Base-by-base conservation (phyloP, 148 eudicot species). In the Cornus kousa region DNA sequence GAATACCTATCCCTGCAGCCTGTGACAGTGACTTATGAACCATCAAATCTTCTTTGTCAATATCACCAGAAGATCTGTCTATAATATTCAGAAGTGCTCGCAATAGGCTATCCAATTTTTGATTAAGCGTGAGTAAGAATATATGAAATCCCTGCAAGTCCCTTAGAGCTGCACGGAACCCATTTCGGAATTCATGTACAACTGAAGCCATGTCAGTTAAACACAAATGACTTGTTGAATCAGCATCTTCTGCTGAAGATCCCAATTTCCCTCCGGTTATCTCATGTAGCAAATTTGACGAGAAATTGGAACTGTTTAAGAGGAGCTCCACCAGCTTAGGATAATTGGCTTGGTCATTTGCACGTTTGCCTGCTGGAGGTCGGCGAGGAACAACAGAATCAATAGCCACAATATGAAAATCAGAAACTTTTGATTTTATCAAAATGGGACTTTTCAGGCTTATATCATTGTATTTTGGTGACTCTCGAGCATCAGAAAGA, bases 141-240 rank as follows among this genome's bases (percentile, higher is more conserved):
- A 97, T 94, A 75, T 97, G 99, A 86, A 97, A 94, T 68, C 99
- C 99, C 85, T 97, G 97, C 87, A 97, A 85, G 82, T 97, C 99
- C 64, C 97, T 83, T 10, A 97, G 81, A 67, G 98, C 95, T 74
- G 90, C 90, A 80, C 98, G 93, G 79, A 94, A 97, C 68, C 99
- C 98, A 83, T 85, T 81, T 46, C 94, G 88, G 74, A 97, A 97
- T 74, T 85, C 90, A 84, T 88, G 88, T 73, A 91, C 90, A 9
- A 89, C 88, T n/a, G 90, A 79, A 65, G 81, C 73, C 90, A 89
- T 85, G 75, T 96, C 91, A 74, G 79, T 66, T 65, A 76, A 74
- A 67, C 77, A 74, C 39, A 77, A 70, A 74, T 82, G 79, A 69
- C 59, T 79, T 22, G 66, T 69, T 50, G 78, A 71, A 74, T 82